Evolutionary conservation across 345 rosid genomes (phyloP).

Genomic region (Lenwebbia sp.): DNA sequence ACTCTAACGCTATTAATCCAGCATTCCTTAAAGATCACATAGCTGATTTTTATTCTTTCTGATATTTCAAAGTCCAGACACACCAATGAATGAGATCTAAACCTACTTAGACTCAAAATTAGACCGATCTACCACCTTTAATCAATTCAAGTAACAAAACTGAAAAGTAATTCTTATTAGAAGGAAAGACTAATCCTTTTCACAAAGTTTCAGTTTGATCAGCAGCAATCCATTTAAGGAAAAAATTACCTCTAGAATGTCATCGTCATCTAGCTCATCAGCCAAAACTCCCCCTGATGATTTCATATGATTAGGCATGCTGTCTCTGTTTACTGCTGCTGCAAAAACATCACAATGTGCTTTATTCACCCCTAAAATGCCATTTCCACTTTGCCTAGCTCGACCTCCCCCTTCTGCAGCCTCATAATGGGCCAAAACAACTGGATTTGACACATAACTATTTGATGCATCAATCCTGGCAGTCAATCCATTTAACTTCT

Average conservation of each 20-base stretch:
- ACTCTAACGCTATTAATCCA: background rate
- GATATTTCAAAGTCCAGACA: background rate
- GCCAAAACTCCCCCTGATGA: constrained; percentile 23
- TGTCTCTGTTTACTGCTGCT: constrained; percentile 20
- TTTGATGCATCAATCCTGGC: background rate
- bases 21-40: background rate
- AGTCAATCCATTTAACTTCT: background rate
- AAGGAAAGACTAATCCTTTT: background rate
- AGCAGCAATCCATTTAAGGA: background rate
- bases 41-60: background rate
- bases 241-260: constrained; percentile 58
- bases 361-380: background rate
- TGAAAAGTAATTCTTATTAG: background rate
- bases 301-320: constrained; percentile 15
- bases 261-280: constrained; percentile 78
- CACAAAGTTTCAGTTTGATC: background rate
- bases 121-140: background rate
- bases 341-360: constrained; percentile 11
- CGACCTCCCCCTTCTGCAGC: background rate
- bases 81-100: background rate
- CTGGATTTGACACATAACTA: background rate
- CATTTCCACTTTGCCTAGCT: background rate
- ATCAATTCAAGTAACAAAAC: background rate
- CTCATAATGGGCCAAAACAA: background rate
- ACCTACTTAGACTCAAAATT: background rate